Base-by-base conservation (phyloP, 257 asterid species). In the Echites panduratus region DNA sequence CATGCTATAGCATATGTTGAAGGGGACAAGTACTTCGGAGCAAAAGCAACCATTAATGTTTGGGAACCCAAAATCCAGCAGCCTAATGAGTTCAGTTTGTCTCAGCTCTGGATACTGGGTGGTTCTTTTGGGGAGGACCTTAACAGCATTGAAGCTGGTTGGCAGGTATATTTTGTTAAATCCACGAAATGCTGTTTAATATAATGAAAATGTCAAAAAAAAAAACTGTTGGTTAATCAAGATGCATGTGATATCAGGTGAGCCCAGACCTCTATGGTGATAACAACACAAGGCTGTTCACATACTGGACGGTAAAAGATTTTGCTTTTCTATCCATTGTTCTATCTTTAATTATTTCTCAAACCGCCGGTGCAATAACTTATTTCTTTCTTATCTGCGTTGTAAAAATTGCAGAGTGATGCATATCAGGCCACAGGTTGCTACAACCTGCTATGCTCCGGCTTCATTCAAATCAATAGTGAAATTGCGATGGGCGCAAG, bases 351-450 rank as follows among this genome's bases (percentile, higher is more conserved):
- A 26, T 43, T n/a, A 47, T 10, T 41, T 75, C 27, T 38, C 11
- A 10, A 4, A 19, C 22, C 32, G 3, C 11, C 20, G 26, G 22
- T 57, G 38, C 1, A 10, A 27, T 1, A 53, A 14, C 26, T 27
- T 10, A 19, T 12, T 16, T 44, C 7, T 38, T 38, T 7, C 29
- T 38, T n/a, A 19, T 64, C 49, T 63, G 20, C 50, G 13, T 58
- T 20, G 52, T 0, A 35, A 14, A 64, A 67, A 29, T 68, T 77
- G 79, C 88, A 92, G 98, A 92, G 96, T 58, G 98, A 92, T 84
- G 96, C 98, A 35, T 92, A 92, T 85, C 96, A 92, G 84, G 96
- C 98, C 43, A 92, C 98, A 0, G 98, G 98, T 41, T 92, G 98
- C 91, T 92, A 92, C 86, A 92, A 92, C 75, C 90, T 92, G 62